Evolutionary conservation across 805 yeast genomes (phyloP).

Genomic region (Komagataella mondaviorum): DNA sequence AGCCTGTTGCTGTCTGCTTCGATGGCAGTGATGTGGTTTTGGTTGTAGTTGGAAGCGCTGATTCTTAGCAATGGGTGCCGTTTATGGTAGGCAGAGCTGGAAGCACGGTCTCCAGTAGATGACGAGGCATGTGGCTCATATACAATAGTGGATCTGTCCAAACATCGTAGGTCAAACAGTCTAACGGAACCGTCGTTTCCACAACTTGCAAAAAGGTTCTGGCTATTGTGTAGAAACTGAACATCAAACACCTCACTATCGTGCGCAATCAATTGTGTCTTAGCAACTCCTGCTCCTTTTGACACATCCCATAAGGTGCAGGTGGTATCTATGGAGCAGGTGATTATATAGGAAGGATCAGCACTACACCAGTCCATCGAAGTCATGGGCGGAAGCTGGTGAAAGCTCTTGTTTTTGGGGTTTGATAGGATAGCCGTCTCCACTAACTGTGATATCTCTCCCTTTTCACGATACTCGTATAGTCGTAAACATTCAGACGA

Average conservation of each 20-base stretch:
- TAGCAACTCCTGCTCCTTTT: constrained; percentile 49
- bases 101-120: not conserved
- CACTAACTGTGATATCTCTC: constrained; percentile 9
- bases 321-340: constrained; percentile 89
- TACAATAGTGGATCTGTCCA: constrained; percentile 90
- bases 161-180: constrained; percentile 75
- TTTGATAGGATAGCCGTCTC: constrained; percentile 27
- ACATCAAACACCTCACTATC: constrained; percentile 94
- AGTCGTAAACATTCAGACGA: constrained; percentile 61
- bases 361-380: constrained; percentile 84
- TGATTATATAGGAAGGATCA: constrained; percentile 59
- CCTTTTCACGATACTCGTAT: constrained; percentile 14
- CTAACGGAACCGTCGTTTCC: constrained; percentile 94
- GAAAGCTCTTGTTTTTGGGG: constrained; percentile 29
- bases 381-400: constrained; percentile 75
- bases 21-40: constrained; percentile 73
- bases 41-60: constrained; percentile 68
- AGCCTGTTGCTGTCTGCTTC: constrained; percentile 58
- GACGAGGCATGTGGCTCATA: constrained; percentile 50
- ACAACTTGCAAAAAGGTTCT: constrained; percentile 76
- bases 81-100: constrained; percentile 8
- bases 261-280: constrained; percentile 92
- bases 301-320: constrained; percentile 91
- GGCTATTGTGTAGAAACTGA: constrained; percentile 60
- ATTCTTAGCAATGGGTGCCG: constrained; percentile 58